Percentiles rank a stretch among this genome's conserved stretches.
phyloP scores from a whole-genome alignment of 768 basidiomycete genomes.

The Boletus pseudopeckii region DNA sequence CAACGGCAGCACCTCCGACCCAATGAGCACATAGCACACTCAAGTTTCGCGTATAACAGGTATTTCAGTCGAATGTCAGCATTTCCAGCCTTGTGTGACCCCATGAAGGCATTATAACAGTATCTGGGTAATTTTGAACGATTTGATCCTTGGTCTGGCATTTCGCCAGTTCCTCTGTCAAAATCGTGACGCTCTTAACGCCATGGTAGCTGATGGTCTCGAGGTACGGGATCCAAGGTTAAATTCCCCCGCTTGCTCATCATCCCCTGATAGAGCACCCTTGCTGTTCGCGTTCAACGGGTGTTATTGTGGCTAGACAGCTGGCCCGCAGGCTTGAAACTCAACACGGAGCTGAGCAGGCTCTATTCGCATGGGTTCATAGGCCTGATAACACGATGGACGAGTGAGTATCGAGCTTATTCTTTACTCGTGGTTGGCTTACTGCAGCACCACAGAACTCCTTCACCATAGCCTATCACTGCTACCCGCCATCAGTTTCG shows the following conservation, averaged over 20 bases:
- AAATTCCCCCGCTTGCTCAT: background rate
- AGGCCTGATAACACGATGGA: slow-evolving; percentile 65
- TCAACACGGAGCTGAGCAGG: slow-evolving; percentile 89
- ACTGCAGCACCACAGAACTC: slow-evolving; percentile 10
- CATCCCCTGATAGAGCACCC: slow-evolving; percentile 13
- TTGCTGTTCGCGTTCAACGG: slow-evolving; percentile 40
- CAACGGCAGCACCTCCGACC: slow-evolving; percentile 36
- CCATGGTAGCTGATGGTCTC: slow-evolving; percentile 32
- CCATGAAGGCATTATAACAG: slow-evolving; percentile 78
- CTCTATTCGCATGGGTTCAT: slow-evolving; percentile 78
- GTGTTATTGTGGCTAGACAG: slow-evolving; percentile 82
- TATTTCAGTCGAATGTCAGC: slow-evolving; percentile 27
- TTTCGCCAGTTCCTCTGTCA: slow-evolving; percentile 69
- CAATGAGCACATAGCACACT: slow-evolving; percentile 33
- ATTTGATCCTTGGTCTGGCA: slow-evolving; percentile 78
- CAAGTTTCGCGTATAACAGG: slow-evolving; percentile 67
- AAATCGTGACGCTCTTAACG: slow-evolving; percentile 51
- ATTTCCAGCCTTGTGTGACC: background rate
- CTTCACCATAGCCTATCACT: slow-evolving; percentile 21
- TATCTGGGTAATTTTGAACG: slow-evolving; percentile 89
- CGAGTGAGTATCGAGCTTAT: slow-evolving; percentile 46
- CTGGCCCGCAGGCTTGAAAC: slow-evolving; percentile 95
- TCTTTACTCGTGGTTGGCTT: slow-evolving; percentile 3
- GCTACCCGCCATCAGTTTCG: slow-evolving; percentile 25
- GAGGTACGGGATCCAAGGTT: slow-evolving; percentile 35